phyloP scores from a whole-genome alignment of 2,329 filamentous ascomycete species.

The Apiospora koreana region DNA sequence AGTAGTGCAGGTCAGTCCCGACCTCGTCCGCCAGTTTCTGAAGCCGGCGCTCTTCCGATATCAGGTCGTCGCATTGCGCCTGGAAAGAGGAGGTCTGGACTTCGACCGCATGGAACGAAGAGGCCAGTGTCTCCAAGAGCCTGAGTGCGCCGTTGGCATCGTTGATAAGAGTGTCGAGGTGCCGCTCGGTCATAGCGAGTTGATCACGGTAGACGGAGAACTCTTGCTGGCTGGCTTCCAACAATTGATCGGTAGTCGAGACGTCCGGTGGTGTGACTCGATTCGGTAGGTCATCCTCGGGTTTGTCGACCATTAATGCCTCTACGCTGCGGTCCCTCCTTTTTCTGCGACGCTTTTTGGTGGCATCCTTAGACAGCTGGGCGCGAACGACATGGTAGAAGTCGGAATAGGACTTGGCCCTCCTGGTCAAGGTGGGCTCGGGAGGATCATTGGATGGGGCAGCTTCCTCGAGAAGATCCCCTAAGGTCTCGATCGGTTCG shows the following conservation, averaged over 20 bases:
- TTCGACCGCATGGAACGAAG: constrained; percentile 86
- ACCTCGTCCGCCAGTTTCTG: constrained; percentile 81
- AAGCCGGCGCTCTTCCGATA: constrained; percentile 79
- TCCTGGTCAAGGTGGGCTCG: constrained; percentile 62
- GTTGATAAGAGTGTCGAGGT: constrained; percentile 76
- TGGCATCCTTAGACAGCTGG: constrained; percentile 54
- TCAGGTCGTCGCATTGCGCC: constrained; percentile 84
- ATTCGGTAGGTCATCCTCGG: constrained; percentile 23
- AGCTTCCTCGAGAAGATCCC: constrained; percentile 58
- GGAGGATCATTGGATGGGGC: constrained; percentile 61
- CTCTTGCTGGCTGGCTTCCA: constrained; percentile 81
- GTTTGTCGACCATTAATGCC: constrained; percentile 46
- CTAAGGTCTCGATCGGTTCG: constrained; percentile 56
- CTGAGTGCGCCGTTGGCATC: constrained; percentile 77
- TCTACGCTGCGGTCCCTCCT: constrained; percentile 47
- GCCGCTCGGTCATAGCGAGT: constrained; percentile 75
- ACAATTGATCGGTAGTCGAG: constrained; percentile 66
- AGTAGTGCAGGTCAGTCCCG: constrained; percentile 89
- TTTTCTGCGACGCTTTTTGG: constrained; percentile 39
- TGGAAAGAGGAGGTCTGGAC: constrained; percentile 91
- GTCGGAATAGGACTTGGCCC: constrained; percentile 78
- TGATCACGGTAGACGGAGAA: constrained; percentile 85
- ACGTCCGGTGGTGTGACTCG: constrained; percentile 41
- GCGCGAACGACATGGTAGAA: constrained; percentile 67
- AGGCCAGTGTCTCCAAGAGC: constrained; percentile 75